phyloP scores from a whole-genome alignment of 23 red algal species.

The Gracilaria gracilis region DNA sequence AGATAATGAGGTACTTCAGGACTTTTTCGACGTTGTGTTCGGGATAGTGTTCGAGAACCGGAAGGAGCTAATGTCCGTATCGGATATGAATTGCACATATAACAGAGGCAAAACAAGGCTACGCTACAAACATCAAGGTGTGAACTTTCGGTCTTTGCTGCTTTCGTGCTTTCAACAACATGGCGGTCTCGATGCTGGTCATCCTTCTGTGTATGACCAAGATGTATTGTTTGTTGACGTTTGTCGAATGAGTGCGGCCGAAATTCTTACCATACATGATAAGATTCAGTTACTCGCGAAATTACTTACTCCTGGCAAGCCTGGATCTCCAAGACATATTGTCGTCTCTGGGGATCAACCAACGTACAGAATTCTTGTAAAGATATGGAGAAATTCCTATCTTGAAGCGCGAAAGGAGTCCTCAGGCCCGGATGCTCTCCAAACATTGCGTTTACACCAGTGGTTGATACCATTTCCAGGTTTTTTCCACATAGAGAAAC shows the following conservation, averaged over 20 bases:
- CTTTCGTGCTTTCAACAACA: slow-evolving; percentile 27
- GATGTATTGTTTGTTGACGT: slow-evolving; percentile 23
- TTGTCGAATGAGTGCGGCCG: slow-evolving; percentile 32
- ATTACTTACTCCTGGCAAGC: not conserved
- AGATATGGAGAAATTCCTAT: slow-evolving; percentile 11
- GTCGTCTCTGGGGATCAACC: slow-evolving; percentile 25
- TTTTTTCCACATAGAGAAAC: slow-evolving; percentile 32
- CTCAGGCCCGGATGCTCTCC: not conserved
- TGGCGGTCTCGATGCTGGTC: not conserved
- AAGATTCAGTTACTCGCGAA: not conserved
- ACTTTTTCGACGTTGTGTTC: slow-evolving; percentile 26
- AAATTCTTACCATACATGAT: slow-evolving; percentile 31
- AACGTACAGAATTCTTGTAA: slow-evolving; percentile 37
- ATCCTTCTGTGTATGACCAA: not conserved
- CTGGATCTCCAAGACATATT: not conserved
- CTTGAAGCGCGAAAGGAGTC: not conserved
- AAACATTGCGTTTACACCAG: slow-evolving; percentile 1
- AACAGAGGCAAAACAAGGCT: not conserved
- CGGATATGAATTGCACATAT: not conserved
- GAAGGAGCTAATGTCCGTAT: not conserved
- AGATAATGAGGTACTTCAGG: not conserved
- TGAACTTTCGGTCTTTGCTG: slow-evolving; percentile 19
- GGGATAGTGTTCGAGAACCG: slow-evolving; percentile 17
- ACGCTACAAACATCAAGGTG: slow-evolving; percentile 19
- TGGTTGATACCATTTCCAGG: slow-evolving; percentile 11